Conservation (phyloP, 2,329 filamentous ascomycete species). For the Tricladium varicosporioides region DNA sequence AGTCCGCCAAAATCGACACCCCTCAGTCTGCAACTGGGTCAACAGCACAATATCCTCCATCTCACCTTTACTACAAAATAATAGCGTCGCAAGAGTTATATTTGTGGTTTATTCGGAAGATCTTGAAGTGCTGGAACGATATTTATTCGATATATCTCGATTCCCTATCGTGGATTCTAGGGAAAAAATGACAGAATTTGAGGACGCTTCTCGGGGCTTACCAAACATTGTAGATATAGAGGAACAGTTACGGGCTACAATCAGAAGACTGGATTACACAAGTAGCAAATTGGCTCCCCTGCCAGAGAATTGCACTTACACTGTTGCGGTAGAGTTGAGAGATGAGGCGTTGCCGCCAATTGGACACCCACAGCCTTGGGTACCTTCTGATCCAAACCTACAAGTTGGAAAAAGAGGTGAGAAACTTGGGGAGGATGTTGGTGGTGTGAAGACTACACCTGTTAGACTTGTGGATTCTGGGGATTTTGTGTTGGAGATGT, state of each 20-base stretch:
- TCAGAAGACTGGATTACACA: slow-evolving; percentile 60
- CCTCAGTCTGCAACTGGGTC: slow-evolving; percentile 69
- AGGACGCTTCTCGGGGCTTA: slow-evolving; percentile 18
- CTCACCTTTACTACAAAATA: slow-evolving; percentile 57
- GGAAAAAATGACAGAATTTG: slow-evolving; percentile 38
- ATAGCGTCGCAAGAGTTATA: slow-evolving; percentile 35
- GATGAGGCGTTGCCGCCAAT: slow-evolving; percentile 57
- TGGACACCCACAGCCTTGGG: slow-evolving; percentile 60
- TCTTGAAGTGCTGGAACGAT: slow-evolving; percentile 40
- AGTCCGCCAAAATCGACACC: slow-evolving; percentile 69
- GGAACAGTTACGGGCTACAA: slow-evolving; percentile 68
- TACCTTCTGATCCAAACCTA: slow-evolving; percentile 48
- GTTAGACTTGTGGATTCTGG: slow-evolving; percentile 63
- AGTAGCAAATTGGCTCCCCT: slow-evolving; percentile 56
- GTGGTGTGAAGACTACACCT: slow-evolving; percentile 55
- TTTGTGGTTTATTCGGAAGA: slow-evolving; percentile 37
- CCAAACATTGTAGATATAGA: slow-evolving; percentile 60
- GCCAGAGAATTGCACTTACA: slow-evolving; percentile 68
- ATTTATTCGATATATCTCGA: slow-evolving; percentile 40
- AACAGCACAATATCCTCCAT: slow-evolving; percentile 62
- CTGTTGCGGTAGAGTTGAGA: slow-evolving; percentile 70
- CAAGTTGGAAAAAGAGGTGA: slow-evolving; percentile 34
- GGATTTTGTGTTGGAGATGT: slow-evolving; percentile 65
- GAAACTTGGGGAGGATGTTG: slow-evolving; percentile 38
- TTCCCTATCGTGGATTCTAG: slow-evolving; percentile 38